Base-by-base conservation (phyloP, 1,284 basidiomycete genomes). In the Boletus smithii region DNA sequence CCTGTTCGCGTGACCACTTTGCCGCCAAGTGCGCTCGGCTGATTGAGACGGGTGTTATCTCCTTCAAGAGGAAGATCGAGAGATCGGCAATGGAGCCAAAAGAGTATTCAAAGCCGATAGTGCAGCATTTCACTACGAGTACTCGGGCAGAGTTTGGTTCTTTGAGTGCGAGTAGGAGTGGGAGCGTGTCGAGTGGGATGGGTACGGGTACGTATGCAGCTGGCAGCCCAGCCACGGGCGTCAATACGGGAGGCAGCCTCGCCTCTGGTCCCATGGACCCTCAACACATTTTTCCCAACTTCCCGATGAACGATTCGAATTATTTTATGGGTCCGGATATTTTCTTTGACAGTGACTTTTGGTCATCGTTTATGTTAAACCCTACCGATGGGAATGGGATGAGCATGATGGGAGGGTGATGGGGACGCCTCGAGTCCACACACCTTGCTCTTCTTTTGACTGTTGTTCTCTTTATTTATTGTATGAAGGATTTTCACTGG, bases 21-120 rank as follows among this genome's bases (percentile, higher is more conserved):
- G 60, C 73, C 2, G 70, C 68, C 29, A 72, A 65, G 42, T 73
- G 71, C 34, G 73, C 72, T 16, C 67, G 67, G 26, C 45, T 75
- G 8, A 68, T 75, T 17, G 61, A 63, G 14, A 58, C 65, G 8
- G 65, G 63, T 1, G 53, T 69, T 18, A 53, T 68, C 20, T 53
- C 70, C 26, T 69, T 69, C 30, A 53, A 49, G 46, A 54, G 34
- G 44, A 64, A 59, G 40, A 50, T 61, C 5, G 62, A 73, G 45
- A 57, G 53, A 34, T 43, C 40, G 7, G 52, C 53, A 16, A 35
- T 53, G 53, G 55, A 58, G 36, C 18, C 40, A 13, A 54, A 50
- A 23, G 55, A 57, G 22, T 56, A 56, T 40, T 52, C 53, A 3
- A 46, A n/a, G 31, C 51, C 59, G n/a, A 0, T 68, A 14, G 37